phyloP scores from a whole-genome alignment of 2,329 filamentous ascomycete species.

The Arachnomyces sp. region DNA sequence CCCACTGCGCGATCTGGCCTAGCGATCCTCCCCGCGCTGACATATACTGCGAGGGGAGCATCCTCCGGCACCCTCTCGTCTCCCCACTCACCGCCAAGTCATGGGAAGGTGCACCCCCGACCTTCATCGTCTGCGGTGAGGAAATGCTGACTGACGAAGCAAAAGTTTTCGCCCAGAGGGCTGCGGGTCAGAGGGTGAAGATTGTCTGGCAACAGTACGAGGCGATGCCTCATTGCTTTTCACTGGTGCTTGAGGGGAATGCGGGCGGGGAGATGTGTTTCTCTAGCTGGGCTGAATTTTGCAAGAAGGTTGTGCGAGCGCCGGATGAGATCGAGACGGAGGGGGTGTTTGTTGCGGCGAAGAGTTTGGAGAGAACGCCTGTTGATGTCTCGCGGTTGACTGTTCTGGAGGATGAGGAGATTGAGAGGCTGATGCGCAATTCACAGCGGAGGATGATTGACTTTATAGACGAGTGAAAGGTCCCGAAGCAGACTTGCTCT shows the following conservation, averaged over 20 bases:
- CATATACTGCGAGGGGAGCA: too few relatives aligned
- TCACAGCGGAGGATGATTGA: too few relatives aligned
- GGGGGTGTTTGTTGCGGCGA: neutral
- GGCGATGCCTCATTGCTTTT: conserved; percentile 1
- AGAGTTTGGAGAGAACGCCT: neutral
- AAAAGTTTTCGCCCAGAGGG: neutral
- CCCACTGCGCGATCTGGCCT: neutral
- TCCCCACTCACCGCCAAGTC: neutral
- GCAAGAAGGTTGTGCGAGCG: neutral
- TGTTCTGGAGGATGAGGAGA: too few relatives aligned
- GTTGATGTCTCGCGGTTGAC: too few relatives aligned
- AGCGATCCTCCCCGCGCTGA: neutral
- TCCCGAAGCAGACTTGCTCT: too few relatives aligned
- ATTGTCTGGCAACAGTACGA: neutral
- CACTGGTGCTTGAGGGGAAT: conserved; percentile 1
- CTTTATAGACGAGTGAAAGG: too few relatives aligned
- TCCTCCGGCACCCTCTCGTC: neutral
- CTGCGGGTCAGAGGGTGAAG: neutral
- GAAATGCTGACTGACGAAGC: conserved; percentile 1
- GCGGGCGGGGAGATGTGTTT: neutral
- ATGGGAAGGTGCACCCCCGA: neutral
- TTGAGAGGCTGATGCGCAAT: too few relatives aligned
- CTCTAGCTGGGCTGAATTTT: neutral
- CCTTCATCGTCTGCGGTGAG: conserved; percentile 1
- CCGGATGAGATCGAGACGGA: neutral